These are phyloP conservation scores for Scheffersomyces cryptocercus DNA, from an alignment of 1,139 yeast genomes.

Conservation along the genomic window DNA sequence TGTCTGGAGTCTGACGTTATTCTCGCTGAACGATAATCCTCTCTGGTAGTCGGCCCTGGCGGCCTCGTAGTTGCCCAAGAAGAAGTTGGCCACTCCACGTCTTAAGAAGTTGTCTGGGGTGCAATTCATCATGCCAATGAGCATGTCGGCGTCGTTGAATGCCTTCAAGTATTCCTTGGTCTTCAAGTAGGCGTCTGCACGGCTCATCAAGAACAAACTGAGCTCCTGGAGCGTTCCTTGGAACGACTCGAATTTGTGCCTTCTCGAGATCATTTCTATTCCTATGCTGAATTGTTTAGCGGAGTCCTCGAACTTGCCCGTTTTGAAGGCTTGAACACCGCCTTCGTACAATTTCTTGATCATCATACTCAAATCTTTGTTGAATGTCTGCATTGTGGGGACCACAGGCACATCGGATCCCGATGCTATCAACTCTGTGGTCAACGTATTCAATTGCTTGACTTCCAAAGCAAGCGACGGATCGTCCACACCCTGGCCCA, in stretches of 20 bases:
- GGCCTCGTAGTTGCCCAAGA: slow-evolving; percentile 67
- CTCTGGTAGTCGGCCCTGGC: slow-evolving; percentile 79
- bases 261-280: slow-evolving; percentile 74
- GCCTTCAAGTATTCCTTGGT: slow-evolving; percentile 70
- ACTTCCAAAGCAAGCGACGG: slow-evolving; percentile 49
- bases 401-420: slow-evolving; percentile 73
- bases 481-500: slow-evolving; percentile 22
- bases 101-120: slow-evolving; percentile 81
- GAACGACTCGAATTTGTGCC: slow-evolving; percentile 86
- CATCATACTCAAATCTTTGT: slow-evolving; percentile 62
- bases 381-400: slow-evolving; percentile 52
- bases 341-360: slow-evolving; percentile 73
- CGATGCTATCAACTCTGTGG: slow-evolving; percentile 57
- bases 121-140: slow-evolving; percentile 60
- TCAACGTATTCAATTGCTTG: slow-evolving; percentile 63
- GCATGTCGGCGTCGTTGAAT: slow-evolving; percentile 76
- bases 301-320: slow-evolving; percentile 68
- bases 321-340: slow-evolving; percentile 65
- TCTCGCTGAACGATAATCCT: slow-evolving; percentile 67
- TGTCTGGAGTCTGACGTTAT: slow-evolving; percentile 40
- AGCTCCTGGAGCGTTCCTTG: slow-evolving; percentile 79
- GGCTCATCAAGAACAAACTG: slow-evolving; percentile 67
- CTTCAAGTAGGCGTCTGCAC: slow-evolving; percentile 81
- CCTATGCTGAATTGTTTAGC: slow-evolving; percentile 74
- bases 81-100: slow-evolving; percentile 72